Base-by-base conservation (phyloP, 83 land plant species). In the Thuja plicata region DNA sequence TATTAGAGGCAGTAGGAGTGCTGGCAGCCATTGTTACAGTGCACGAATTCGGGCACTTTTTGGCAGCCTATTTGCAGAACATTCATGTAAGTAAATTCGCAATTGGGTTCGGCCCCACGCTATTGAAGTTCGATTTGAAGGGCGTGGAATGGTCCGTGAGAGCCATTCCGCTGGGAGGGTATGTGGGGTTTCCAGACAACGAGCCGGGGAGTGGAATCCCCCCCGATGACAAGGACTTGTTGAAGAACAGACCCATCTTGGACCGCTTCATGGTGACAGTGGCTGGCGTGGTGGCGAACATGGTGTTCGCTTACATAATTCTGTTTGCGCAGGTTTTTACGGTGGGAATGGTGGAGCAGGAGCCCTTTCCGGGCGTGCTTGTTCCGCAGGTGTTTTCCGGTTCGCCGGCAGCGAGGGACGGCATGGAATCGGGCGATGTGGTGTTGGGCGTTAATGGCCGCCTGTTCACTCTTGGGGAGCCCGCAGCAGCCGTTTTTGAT, bases 161-260 rank as follows among this genome's bases (percentile, higher is more conserved):
- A 62, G 99, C 98, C 16, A 91, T 98, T 87, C 99, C 99, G 48
- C 89, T 98, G 3, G 99, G 99, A 70, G 99, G 99, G 8, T 97
- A 94, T 89, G 98, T 96, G 50, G 99, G 95, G 11, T 98, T 97
- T 86, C 99, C 99, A n/a, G 99, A 98, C 90, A 93, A 95, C 84
- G 98, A 96, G 84, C 99, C 97, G 10, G 96, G 97, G 11, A 93
- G 95, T 79, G 96, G 90, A 34, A 96, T 94, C 43, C 92, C 96
- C 1, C 76, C 93, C 15, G 98, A 98, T 88, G 99, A 98, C 90
- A 92, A 92, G 30, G 92, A 97, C 84, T 89, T 98, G 88, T 92
- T 98, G 32, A 94, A 93, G 88, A 97, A 98, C 89, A 88, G 99
- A 11, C 98, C 99, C 0, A 92, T 96, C 27, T 84, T 91, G 5